phyloP scores from a whole-genome alignment of 306 rosid genomes.

The Lathyrus oleraceus region DNA sequence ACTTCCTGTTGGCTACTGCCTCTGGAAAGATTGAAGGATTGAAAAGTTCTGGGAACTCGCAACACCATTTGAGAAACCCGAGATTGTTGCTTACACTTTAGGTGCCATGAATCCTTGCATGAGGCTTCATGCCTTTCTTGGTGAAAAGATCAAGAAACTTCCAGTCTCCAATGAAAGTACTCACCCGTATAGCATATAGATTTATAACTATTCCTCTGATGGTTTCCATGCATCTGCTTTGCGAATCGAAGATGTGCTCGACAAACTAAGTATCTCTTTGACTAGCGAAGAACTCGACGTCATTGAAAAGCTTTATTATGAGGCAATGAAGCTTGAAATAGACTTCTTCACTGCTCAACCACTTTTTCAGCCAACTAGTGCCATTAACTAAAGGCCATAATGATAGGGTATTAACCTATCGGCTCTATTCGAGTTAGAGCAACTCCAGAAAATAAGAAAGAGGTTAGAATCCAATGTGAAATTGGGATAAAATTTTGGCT shows the following conservation, averaged over 20 bases:
- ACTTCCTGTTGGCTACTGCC: constrained; percentile 92
- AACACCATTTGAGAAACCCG: constrained; percentile 97
- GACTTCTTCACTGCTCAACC: constrained; percentile 88
- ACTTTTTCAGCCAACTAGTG: constrained; percentile 71
- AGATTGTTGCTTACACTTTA: constrained; percentile 90
- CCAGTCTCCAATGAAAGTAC: constrained; percentile 41
- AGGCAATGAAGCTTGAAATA: constrained; percentile 93
- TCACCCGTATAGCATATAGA: constrained; percentile 91
- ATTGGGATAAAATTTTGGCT: no score
- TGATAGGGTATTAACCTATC: no score
- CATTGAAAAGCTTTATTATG: constrained; percentile 91
- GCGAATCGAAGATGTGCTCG: constrained; percentile 92
- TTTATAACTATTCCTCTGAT: constrained; percentile 71
- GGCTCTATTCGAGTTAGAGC: no score
- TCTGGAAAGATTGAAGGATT: constrained; percentile 93
- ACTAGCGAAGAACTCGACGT: constrained; percentile 97
- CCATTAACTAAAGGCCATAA: constrained; percentile 79
- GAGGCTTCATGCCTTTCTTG: constrained; percentile 90
- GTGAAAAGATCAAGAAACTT: constrained; percentile 67
- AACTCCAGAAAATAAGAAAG: no score
- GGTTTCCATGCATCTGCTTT: constrained; percentile 82
- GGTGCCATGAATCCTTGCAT: constrained; percentile 98
- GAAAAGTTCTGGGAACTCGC: constrained; percentile 90
- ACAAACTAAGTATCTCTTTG: constrained; percentile 90
- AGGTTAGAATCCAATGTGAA: no score